phyloP scores from a whole-genome alignment of 129 eudicot species.

The Smallanthus sonchifolius region DNA sequence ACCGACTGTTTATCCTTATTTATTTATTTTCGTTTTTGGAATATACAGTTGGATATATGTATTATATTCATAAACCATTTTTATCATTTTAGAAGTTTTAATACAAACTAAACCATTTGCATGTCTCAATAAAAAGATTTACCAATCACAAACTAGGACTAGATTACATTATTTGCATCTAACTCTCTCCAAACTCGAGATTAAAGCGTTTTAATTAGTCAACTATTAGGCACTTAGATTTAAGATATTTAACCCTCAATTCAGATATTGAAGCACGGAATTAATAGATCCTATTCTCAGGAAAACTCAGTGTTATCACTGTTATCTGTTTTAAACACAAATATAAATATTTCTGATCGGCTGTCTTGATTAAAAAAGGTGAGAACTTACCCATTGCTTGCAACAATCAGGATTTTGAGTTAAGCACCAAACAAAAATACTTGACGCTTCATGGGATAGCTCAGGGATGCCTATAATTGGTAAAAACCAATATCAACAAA shows the following conservation, averaged over 20 bases:
- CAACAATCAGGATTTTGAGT: slow-evolving; percentile 69
- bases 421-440: slow-evolving; percentile 72
- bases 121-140: background rate
- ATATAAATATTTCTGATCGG: background rate
- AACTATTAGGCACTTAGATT: background rate
- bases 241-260: background rate
- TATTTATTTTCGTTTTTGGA: background rate
- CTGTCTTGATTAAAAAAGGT: background rate
- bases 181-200: background rate
- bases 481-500: slow-evolving; percentile 14
- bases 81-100: background rate
- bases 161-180: background rate
- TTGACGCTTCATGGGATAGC: slow-evolving; percentile 63
- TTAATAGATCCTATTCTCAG: background rate
- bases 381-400: slow-evolving; percentile 85
- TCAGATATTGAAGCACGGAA: background rate
- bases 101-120: background rate
- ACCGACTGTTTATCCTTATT: background rate
- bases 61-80: background rate
- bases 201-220: background rate
- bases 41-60: background rate
- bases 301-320: background rate
- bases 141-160: background rate
- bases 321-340: background rate
- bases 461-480: slow-evolving; percentile 56